Percentiles rank a stretch among this genome's conserved stretches.
Evolutionary conservation across 2,329 filamentous ascomycete species (phyloP).

Genomic region (Colletotrichum salicis): DNA sequence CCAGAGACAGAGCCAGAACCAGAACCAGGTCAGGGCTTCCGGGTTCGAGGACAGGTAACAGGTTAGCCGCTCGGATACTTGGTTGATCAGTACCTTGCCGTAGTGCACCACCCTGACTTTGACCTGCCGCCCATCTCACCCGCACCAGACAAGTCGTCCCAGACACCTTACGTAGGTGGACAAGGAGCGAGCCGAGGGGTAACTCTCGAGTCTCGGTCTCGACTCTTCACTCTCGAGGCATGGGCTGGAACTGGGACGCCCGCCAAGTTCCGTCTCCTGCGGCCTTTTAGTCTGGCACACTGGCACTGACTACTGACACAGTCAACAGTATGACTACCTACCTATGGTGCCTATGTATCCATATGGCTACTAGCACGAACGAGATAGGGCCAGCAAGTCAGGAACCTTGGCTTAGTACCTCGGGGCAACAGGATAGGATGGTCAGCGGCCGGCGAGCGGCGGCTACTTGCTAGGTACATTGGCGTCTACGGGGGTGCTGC

Average conservation of each 20-base stretch:
- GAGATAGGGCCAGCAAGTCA: not conserved
- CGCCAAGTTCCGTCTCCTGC: conserved; percentile 11
- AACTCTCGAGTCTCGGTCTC: too few relatives aligned
- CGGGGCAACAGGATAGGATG: conserved; percentile 1
- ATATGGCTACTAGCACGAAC: too few relatives aligned
- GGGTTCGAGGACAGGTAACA: conserved; percentile 22
- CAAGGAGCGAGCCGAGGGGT: conserved; percentile 17
- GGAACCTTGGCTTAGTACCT: not conserved
- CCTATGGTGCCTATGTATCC: too few relatives aligned
- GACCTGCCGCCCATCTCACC: not conserved
- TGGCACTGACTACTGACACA: not conserved
- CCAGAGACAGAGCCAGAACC: conserved; percentile 17
- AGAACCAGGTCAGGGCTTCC: conserved; percentile 33
- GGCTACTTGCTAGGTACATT: conserved; percentile 24
- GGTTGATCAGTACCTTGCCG: conserved; percentile 22
- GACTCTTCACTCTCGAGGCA: too few relatives aligned
- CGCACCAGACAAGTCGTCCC: not conserved
- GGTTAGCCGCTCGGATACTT: conserved; percentile 26
- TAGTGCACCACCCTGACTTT: conserved; percentile 7
- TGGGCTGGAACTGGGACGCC: not conserved
- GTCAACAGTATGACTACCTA: not conserved
- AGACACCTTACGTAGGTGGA: conserved; percentile 3
- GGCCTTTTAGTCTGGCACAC: not conserved
- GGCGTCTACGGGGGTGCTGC: not conserved
- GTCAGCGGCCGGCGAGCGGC: conserved; percentile 14